phyloP scores from a whole-genome alignment of 140 eudicot genomes.

The Flaveria floridana region DNA sequence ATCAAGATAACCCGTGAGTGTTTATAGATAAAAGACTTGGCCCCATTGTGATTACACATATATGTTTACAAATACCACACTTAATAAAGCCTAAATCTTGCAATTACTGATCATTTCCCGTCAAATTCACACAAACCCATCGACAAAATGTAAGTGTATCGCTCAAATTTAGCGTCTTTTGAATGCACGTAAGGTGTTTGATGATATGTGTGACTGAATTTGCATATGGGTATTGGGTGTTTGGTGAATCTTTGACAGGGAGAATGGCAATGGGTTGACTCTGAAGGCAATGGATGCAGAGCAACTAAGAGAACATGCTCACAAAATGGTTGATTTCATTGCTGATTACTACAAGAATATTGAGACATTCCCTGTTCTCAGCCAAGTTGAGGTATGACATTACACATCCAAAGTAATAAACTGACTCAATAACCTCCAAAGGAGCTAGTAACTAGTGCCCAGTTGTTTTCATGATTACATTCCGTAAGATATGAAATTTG shows the following conservation, averaged over 20 bases:
- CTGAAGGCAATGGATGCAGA: conserved; percentile 90
- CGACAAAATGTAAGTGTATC: conserved; percentile 32
- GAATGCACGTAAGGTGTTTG: conserved; percentile 37
- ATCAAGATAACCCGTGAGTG: conserved; percentile 11
- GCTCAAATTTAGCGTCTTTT: not conserved
- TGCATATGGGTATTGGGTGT: conserved; percentile 3
- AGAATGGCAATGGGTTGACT: conserved; percentile 54
- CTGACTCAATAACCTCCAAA: not conserved
- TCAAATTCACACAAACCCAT: not conserved
- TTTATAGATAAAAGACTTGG: not conserved
- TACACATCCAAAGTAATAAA: no score
- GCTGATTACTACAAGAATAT: conserved; percentile 90
- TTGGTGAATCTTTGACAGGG: conserved; percentile 42
- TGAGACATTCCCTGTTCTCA: conserved; percentile 76
- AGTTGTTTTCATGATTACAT: not conserved
- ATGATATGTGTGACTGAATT: conserved; percentile 23
- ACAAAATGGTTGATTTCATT: conserved; percentile 86
- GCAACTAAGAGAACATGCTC: conserved; percentile 74
- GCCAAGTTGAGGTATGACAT: conserved; percentile 77
- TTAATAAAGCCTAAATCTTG: not conserved
- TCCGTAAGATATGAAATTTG: not conserved
- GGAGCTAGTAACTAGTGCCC: not conserved
- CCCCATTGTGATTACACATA: not conserved
- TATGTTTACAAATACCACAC: no score
- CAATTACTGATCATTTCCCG: not conserved